These are phyloP conservation scores for Blumeriella jaapii DNA, from an alignment of 2,329 filamentous ascomycete genomes.

Conservation along the genomic window DNA sequence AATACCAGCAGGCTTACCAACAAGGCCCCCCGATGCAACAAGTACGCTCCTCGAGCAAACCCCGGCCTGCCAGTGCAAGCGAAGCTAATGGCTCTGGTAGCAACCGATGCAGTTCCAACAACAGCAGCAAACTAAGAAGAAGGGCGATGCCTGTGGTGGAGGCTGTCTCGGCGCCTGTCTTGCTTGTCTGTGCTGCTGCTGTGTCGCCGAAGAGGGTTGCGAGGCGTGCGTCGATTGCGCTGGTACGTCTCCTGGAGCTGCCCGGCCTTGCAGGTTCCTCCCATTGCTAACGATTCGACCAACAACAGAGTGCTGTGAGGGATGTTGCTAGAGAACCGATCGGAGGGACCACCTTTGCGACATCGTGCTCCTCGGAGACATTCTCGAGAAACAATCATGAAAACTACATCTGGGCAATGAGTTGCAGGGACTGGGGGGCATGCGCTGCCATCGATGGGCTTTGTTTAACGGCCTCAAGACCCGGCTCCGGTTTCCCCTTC, in stretches of 20 bases:
- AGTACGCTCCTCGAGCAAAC: neutral
- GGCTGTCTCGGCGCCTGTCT: constrained; percentile 37
- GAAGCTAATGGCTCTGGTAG: constrained; percentile 12
- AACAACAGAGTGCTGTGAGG: constrained; percentile 22
- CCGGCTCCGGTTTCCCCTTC: neutral
- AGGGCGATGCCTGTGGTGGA: constrained; percentile 29
- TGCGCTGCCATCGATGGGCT: no score
- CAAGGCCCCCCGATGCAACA: constrained; percentile 1
- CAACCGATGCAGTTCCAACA: constrained; percentile 34
- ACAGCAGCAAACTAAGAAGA: constrained; percentile 31
- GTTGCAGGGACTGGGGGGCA: no score
- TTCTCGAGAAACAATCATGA: neutral
- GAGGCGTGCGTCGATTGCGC: constrained; percentile 38
- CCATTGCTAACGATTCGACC: constrained; percentile 9
- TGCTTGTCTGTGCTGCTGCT: constrained; percentile 39
- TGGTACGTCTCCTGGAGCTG: constrained; percentile 10
- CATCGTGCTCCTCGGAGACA: neutral
- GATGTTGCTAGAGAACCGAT: constrained; percentile 19
- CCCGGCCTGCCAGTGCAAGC: neutral
- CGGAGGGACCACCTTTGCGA: neutral
- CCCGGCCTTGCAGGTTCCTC: neutral
- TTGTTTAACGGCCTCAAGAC: constrained; percentile 5
- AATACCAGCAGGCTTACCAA: constrained; percentile 1
- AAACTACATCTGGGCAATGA: neutral
- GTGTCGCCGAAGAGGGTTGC: constrained; percentile 38